Conservation (phyloP, 768 basidiomycete genomes). For the Auricularia cornea region DNA sequence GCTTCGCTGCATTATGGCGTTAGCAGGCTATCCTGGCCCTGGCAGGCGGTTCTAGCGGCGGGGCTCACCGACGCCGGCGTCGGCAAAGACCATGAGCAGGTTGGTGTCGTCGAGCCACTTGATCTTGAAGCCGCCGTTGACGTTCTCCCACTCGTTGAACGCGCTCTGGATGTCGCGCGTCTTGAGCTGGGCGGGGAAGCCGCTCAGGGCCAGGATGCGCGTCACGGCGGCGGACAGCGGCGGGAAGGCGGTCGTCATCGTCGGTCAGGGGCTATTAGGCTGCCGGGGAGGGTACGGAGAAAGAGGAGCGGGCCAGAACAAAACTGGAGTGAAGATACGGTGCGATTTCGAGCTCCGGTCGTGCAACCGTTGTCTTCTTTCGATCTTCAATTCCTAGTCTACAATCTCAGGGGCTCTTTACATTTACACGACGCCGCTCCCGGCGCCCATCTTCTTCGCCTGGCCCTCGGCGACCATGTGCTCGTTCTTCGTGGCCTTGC, state of each 20-base stretch:
- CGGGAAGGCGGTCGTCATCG: slow-evolving; percentile 68
- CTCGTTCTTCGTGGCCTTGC: not conserved
- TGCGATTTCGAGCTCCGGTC: too few species aligned
- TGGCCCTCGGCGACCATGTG: not conserved
- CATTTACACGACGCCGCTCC: not conserved
- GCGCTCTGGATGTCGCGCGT: slow-evolving; percentile 92
- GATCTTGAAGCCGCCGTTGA: slow-evolving; percentile 92
- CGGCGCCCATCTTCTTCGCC: not conserved
- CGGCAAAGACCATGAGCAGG: slow-evolving; percentile 88
- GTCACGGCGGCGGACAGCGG: slow-evolving; percentile 92
- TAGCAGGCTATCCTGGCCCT: too few species aligned
- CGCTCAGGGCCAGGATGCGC: slow-evolving; percentile 84
- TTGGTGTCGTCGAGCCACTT: slow-evolving; percentile 99
- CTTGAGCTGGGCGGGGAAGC: slow-evolving; percentile 93
- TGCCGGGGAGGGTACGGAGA: not conserved
- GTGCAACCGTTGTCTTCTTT: not conserved
- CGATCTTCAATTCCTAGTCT: too few species aligned
- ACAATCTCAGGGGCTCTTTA: too few species aligned
- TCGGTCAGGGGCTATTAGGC: not conserved
- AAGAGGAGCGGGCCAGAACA: not conserved
- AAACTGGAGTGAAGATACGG: too few species aligned
- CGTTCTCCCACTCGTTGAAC: slow-evolving; percentile 81
- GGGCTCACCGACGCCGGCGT: slow-evolving; percentile 77
- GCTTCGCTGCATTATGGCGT: slow-evolving; percentile 81
- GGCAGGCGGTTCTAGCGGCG: too few species aligned